These are phyloP conservation scores for Orbilia blumenaviensis DNA, from an alignment of 2,329 filamentous ascomycete species.

Conservation along the genomic window DNA sequence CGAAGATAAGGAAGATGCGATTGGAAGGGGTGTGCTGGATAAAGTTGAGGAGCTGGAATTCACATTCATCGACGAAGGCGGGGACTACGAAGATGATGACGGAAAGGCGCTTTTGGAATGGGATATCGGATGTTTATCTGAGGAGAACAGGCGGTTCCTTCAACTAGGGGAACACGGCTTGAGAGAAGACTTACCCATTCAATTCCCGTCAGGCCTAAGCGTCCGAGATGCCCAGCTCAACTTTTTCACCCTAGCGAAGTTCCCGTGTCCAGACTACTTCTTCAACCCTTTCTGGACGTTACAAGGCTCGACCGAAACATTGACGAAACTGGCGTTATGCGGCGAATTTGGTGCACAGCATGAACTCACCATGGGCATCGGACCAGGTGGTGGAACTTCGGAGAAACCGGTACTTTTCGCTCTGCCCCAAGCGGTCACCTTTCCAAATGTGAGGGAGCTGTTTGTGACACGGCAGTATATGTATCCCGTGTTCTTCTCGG, in stretches of 20 bases:
- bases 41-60: constrained; percentile 5
- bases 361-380: background rate
- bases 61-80: background rate
- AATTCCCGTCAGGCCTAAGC: background rate
- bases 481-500: constrained; percentile 3
- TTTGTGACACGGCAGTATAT: background rate
- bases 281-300: constrained; percentile 15
- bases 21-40: background rate
- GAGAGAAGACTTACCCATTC: background rate
- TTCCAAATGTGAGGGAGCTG: constrained; percentile 16
- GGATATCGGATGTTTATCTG: background rate
- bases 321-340: constrained; percentile 16
- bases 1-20: background rate
- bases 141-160: constrained; percentile 15
- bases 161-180: background rate
- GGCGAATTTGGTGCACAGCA: constrained; percentile 6
- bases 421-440: background rate
- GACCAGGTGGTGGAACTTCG: background rate
- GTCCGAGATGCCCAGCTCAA: constrained; percentile 5
- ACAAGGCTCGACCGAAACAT: constrained; percentile 2
- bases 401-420: constrained; percentile 13
- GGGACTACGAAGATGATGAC: background rate
- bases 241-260: background rate
- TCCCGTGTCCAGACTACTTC: background rate
- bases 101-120: background rate